Base-by-base conservation (phyloP, 345 rosid genomes). In the Camelina hispida region DNA sequence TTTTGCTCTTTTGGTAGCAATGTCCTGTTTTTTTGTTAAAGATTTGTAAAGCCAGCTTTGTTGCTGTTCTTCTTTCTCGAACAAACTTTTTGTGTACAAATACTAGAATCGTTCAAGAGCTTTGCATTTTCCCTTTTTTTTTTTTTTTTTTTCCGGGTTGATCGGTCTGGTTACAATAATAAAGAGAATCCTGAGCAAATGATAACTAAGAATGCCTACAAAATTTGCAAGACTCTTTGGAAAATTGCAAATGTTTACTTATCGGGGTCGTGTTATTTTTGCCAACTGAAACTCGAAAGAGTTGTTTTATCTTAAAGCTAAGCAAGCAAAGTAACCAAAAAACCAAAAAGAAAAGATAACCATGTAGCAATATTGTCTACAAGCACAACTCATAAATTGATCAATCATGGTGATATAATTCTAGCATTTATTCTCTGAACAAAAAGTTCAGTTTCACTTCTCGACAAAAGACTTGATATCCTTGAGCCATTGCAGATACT, bases 401-500 rank as follows among this genome's bases (percentile, higher is more conserved):
- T 42, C 40, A 4, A 68, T 48, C 30, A 57, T 37, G 48, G 28
- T 60, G 62, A 52, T 67, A 48, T 13, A n/a, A 22, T 44, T 17
- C 9, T 13, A n/a, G 16, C 59, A 61, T 34, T 54, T 69, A 69
- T 53, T 64, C 40, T 30, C 51, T 16, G 62, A 65, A 57, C 23
- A 32, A 20, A 32, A 20, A 50, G 37, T 18, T 22, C 40, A 78
- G 48, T 17, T 12, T 78, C 73, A 72, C 84, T 83, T 83, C 40
- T 81, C 82, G 50, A 87, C 47, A 73, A 85, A 87, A 35, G 63
- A 75, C 80, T 84, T 85, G 73, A 89, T 75, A 69, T 83, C 85
- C 72, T 81, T 72, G 75, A 89, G 78, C 95, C 91, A 89, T 20
- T 59, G 72, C 44, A 83, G 56, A 73, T 84, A 87, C 82, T 89